Evolutionary conservation across 2,329 filamentous ascomycete genomes (phyloP), one percentile per base, ranked within the genome.

Genomic region (Cladophialophora bantiana): DNA sequence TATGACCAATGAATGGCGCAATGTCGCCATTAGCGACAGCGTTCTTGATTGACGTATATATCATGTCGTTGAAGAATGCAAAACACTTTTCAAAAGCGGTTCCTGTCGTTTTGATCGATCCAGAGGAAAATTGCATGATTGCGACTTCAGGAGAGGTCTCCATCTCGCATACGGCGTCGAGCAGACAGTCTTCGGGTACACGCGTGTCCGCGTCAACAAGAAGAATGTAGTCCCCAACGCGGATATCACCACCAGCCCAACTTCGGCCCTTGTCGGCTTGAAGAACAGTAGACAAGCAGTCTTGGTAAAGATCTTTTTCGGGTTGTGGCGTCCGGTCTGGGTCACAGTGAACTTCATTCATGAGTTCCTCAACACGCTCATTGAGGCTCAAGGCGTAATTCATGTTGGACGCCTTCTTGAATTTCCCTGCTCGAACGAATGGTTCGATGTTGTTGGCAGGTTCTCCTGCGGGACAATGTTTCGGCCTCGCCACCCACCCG

Each of bases 161-260:
- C 89, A 92, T 91, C 76, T 92, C 90, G n/a, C 84, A 85, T 18
- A 87, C 89, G n/a, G 86, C 88, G 69, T 91, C 88, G 9, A 92
- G 80, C 9, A 92, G 81, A 69, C 88, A 91, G 72, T 91, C 89
- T 0, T 81, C 78, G 0, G 89, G 89, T 1, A 90, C 87, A 74
- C 88, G 84, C 4, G 89, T 91, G 72, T 91, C 89, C 0, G 86
- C 90, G 75, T 91, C 89, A 65, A 91, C 85, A 59, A 91, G 81
- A 15, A 91, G 79, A 62, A 91, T 89, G 71, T 87, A 94, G 78
- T 96, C 92, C 64, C 93, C 93, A 32, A 96, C 83, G 60, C 92
- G 91, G 72, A 96, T 90, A 78, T 95, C 93, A 68, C 92, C 93
- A 75, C 93, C 91, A 18, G 92, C 92, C 85, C 85, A 86, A 0